Evolutionary conservation across 1,284 basidiomycete species (phyloP), one percentile per base, ranked within the genome.

Genomic region (Tilletia setariae): DNA sequence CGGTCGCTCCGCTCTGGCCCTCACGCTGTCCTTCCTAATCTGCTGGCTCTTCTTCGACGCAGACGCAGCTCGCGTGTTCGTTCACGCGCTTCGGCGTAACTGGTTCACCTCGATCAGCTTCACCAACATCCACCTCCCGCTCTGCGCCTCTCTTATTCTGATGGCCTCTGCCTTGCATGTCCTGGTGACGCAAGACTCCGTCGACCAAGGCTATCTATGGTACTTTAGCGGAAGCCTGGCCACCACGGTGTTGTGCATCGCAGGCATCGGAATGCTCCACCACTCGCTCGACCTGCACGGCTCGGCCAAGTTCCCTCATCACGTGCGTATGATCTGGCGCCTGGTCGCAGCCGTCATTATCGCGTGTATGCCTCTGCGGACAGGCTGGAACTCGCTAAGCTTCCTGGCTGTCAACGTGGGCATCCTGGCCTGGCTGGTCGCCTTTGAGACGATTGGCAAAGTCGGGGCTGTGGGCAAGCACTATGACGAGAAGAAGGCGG

Each of bases 81-180:
- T 80, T 25, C 82, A 83, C 51, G 82, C 81, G 0, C 71, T 83
- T 1, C 71, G 79, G 1, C 68, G 82, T 4, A 75, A 82, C 71
- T 74, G 75, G 63, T 74, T 76, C 32, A 76, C 79, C 15, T 71
- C 73, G 9, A 76, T 81, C 61, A 69, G 71, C n/a, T 83, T 78
- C 47, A 70, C 74, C 15, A 73, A 76, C 43, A 65, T 82, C 2
- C 82, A 83, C 64, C 82, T 77, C 23, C 80, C 82, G 1, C 70
- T 83, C 0, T 76, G 74, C 2, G 80, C 79, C 0, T 67, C 73
- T 13, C 64, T 83, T 8, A 75, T 83, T 19, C 66, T 81, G 8
- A 72, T 76, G 70, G 70, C 75, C 1, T 64, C 75, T 0, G 68
- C 75, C 19, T 61, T 80, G 2, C 67, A 71, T 19, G 51, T 70